Evolutionary conservation across 2,329 filamentous ascomycete species (phyloP).

Genomic region (Chaetomium sp.): DNA sequence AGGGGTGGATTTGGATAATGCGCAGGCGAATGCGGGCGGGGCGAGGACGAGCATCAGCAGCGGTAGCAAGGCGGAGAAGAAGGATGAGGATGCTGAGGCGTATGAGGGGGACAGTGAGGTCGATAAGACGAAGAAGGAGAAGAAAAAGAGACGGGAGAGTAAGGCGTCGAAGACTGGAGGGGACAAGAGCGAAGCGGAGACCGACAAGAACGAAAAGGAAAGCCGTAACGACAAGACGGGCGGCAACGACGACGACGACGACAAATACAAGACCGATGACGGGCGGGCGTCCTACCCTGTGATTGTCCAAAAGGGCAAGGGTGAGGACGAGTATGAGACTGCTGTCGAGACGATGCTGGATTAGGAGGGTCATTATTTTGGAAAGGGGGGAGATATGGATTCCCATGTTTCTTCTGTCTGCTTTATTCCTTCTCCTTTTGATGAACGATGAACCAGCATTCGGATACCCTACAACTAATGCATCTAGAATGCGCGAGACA

Average conservation of each 20-base stretch:
- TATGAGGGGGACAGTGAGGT: constrained; percentile 30
- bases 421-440: background rate
- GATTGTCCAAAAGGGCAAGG: constrained; percentile 25
- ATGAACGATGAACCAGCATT: background rate
- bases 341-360: constrained; percentile 20
- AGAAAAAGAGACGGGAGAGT: constrained; percentile 18
- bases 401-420: too few species aligned
- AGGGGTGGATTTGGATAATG: constrained; percentile 49
- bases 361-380: background rate
- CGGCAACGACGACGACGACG: constrained; percentile 19
- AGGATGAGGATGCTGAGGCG: constrained; percentile 23
- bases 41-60: constrained; percentile 27
- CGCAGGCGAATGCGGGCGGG: constrained; percentile 49
- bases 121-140: constrained; percentile 22
- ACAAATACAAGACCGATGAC: constrained; percentile 21
- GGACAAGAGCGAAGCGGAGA: constrained; percentile 10
- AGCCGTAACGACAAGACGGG: background rate
- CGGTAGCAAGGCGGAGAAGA: constrained; percentile 25
- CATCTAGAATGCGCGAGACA: constrained; percentile 9
- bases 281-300: constrained; percentile 18
- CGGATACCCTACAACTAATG: constrained; percentile 5
- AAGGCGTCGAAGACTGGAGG: constrained; percentile 14
- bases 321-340: constrained; percentile 27
- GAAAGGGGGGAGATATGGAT: too few species aligned
- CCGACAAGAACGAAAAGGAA: background rate